Conservation (phyloP, 805 yeast genomes). For the Hanseniaspora singularis region DNA sequence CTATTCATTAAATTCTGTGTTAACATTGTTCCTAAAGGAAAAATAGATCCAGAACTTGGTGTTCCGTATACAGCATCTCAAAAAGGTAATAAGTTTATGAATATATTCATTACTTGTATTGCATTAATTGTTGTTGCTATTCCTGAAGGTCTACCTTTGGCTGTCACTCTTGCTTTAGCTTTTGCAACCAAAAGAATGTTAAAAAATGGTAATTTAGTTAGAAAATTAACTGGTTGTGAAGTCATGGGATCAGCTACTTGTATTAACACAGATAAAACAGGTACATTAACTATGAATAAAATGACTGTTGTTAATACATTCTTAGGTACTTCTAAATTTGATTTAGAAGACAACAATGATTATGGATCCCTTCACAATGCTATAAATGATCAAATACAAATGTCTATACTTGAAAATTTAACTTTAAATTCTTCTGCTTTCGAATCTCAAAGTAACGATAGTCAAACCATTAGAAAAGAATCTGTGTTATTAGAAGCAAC, state of each 20-base stretch:
- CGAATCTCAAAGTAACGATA: constrained; percentile 40
- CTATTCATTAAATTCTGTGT: constrained; percentile 65
- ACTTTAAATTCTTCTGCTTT: constrained; percentile 81
- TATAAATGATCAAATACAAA: constrained; percentile 9
- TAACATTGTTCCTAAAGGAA: constrained; percentile 42
- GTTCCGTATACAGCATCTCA: constrained; percentile 33
- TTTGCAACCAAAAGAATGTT: constrained; percentile 98
- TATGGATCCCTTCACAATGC: constrained; percentile 14
- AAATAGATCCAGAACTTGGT: constrained; percentile 24
- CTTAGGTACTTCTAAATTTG: constrained; percentile 48
- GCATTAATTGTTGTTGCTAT: constrained; percentile 94
- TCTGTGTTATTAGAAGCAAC: constrained; percentile 24
- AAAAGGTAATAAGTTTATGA: constrained; percentile 74
- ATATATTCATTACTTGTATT: constrained; percentile 79
- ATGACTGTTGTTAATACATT: constrained; percentile 82
- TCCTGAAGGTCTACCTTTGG: constrained; percentile 97
- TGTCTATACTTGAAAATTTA: constrained; percentile 43
- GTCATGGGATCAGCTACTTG: constrained; percentile 99
- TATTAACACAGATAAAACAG: constrained; percentile 93
- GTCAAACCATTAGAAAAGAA: constrained; percentile 15
- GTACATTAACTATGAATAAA: constrained; percentile 85
- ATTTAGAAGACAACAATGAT: constrained; percentile 32
- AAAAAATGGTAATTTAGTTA: constrained; percentile 87
- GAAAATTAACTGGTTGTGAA: constrained; percentile 87
- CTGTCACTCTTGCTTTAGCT: constrained; percentile 91